A percentile compares a stretch with the other conserved stretches of the same genome.
phyloP scores from a whole-genome alignment of 768 basidiomycete genomes.

The Cantharellus anzutake region DNA sequence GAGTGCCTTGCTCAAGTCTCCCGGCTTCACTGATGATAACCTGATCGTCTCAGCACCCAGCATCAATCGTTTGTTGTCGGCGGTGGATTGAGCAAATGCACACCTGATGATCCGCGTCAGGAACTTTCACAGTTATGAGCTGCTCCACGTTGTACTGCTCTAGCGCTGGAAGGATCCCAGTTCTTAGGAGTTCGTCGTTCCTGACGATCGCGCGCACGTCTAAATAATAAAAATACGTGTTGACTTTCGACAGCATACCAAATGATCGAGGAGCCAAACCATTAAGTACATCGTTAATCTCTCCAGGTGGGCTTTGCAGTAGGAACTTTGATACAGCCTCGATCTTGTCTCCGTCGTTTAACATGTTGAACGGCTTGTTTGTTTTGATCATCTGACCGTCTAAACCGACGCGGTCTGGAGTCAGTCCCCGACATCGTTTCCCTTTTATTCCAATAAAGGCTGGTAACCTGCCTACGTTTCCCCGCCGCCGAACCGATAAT shows the following conservation, averaged over 20 bases:
- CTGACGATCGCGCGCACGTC: constrained; percentile 82
- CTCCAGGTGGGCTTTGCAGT: constrained; percentile 81
- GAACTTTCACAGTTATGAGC: constrained; percentile 74
- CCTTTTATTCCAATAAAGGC: too few species aligned
- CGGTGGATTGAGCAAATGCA: constrained; percentile 10
- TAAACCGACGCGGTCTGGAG: too few species aligned
- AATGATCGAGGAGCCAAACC: constrained; percentile 19
- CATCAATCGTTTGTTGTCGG: too few species aligned
- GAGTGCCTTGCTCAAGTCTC: constrained; percentile 24
- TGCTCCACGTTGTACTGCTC: constrained; percentile 76
- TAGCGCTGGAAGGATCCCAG: constrained; percentile 57
- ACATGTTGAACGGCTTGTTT: too few species aligned
- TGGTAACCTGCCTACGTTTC: too few species aligned
- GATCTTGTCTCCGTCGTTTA: constrained; percentile 20
- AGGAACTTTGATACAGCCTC: constrained; percentile 60
- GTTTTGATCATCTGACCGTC: too few species aligned
- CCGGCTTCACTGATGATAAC: constrained; percentile 66
- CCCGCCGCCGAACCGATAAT: too few species aligned
- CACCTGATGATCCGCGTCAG: constrained; percentile 58
- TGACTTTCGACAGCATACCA: not conserved
- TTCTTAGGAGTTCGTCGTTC: constrained; percentile 69
- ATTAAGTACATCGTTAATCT: constrained; percentile 91
- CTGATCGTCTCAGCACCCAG: constrained; percentile 20
- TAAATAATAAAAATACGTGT: constrained; percentile 16
- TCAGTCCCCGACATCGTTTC: too few species aligned